Evolutionary conservation across 768 basidiomycete species (phyloP).

Genomic region (Tricholoma flavovirens): DNA sequence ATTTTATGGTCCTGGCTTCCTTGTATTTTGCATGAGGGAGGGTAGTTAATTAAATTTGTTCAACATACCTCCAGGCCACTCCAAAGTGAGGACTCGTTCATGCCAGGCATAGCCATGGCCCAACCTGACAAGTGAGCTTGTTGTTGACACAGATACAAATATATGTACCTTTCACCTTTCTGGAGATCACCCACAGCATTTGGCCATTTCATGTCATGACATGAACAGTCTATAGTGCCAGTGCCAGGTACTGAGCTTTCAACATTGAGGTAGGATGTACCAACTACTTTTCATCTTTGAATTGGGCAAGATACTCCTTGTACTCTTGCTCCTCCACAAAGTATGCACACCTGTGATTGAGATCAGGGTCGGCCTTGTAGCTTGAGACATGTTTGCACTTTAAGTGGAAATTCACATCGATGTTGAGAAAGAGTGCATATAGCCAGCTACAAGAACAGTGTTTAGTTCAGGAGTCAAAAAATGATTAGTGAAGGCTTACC

Average conservation of each 20-base stretch:
- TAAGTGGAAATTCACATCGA: constrained; percentile 19
- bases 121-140: too few species aligned
- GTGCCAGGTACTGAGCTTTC: too few species aligned
- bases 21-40: too few species aligned
- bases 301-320: constrained; percentile 13
- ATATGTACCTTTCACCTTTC: constrained; percentile 27
- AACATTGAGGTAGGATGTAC: too few species aligned
- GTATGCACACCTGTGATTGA: constrained; percentile 6
- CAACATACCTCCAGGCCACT: too few species aligned
- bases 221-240: constrained; percentile 21
- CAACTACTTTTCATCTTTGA: constrained; percentile 13
- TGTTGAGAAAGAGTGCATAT: constrained; percentile 3
- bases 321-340: constrained; percentile 14
- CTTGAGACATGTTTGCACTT: constrained; percentile 14
- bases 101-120: too few species aligned
- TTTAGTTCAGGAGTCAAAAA: neutral
- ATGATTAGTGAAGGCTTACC: constrained; percentile 3
- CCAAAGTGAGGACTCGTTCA: too few species aligned
- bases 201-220: constrained; percentile 25
- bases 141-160: too few species aligned
- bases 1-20: too few species aligned
- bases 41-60: too few species aligned
- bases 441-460: constrained; percentile 12
- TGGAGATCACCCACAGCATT: constrained; percentile 24
- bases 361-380: constrained; percentile 13